Percentiles rank a stretch among this genome's conserved stretches.
Evolutionary conservation across 1,284 basidiomycete species (phyloP).

Genomic region (Chalciporus sp.): DNA sequence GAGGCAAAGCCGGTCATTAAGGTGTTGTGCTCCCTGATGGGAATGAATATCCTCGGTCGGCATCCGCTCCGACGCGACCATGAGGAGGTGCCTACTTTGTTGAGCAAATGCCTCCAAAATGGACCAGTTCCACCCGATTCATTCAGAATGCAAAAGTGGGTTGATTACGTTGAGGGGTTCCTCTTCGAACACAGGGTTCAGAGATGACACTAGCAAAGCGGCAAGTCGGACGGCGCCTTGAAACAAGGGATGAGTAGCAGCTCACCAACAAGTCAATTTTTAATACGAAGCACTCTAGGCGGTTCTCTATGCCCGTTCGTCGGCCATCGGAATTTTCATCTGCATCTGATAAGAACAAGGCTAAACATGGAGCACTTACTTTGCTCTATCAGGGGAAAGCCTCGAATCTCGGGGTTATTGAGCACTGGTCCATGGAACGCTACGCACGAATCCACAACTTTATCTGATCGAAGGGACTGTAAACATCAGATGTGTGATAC

Average conservation of each 20-base stretch:
- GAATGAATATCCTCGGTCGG: not conserved
- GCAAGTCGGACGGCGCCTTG: not conserved
- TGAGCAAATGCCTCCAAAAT: not conserved
- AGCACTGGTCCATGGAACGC: not conserved
- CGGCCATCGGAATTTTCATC: not conserved
- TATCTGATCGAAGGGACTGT: not conserved
- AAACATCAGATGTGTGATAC: constrained; percentile 6
- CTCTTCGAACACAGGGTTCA: not conserved
- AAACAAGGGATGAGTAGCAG: not conserved
- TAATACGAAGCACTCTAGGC: not conserved
- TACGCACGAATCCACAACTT: not conserved
- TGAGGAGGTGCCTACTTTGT: not conserved
- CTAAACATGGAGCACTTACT: not conserved
- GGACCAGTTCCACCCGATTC: not conserved
- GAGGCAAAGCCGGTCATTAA: not conserved
- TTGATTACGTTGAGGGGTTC: not conserved
- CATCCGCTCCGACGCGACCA: too few species aligned
- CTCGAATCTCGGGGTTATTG: not conserved
- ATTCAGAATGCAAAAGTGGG: not conserved
- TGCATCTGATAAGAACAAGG: not conserved
- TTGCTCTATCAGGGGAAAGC: not conserved
- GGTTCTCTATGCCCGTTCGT: not conserved
- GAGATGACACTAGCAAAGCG: not conserved
- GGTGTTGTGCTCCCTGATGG: not conserved
- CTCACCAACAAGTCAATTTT: not conserved